Evolutionary conservation across 495 filamentous ascomycete genomes (phyloP), one percentile per base, ranked within the genome.

Genomic region (Aspergillus mulundensis): DNA sequence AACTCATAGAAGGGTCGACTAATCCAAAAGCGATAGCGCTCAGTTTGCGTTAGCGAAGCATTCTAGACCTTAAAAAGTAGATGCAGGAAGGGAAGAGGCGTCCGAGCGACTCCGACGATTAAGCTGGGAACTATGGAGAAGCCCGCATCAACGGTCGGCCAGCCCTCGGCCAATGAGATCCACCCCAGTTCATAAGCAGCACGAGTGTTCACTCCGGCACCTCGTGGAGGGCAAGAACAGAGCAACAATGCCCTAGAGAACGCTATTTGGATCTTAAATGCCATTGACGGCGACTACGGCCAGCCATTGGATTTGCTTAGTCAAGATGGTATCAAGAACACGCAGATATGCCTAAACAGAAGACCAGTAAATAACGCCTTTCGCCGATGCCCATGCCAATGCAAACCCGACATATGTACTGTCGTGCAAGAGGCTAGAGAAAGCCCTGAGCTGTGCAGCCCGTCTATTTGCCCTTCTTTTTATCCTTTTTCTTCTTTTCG

Each of bases 401-500:
- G 62, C 59, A 65, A 60, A 43, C 62, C 56, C 42, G 55, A 59
- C 55, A 48, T 56, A 54, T 45, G 40, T 45, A 50, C 39, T 25
- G 54, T 47, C 47, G 23, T 43, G 51, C 44, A 39, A 50, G 49
- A 30, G 21, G 24, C 30, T 50, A 34, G 32, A 16, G 25, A 24
- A 25, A 39, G 3, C 21, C 28, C 18, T 25, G 43, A 18, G 34
- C n/a, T n/a, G n/a, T n/a, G n/a, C 44, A n/a, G 38, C 69, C 77
- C 65, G 76, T 77, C 45, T 38, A 57, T 72, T 81, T 81, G 43
- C 75, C 70, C 64, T 77, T 75, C 67, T 75, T 77, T 73, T 81
- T 81, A 39, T 78, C 70, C 63, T 77, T 75, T 65, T 75, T 77
- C 59, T 78, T 75, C 66, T 75, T 74, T 24, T 73, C 76, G 54